A percentile compares a stretch with the other conserved stretches of the same genome.
phyloP scores from a whole-genome alignment of 129 eudicot species.

The Chrysanthemum lavandulifolium region DNA sequence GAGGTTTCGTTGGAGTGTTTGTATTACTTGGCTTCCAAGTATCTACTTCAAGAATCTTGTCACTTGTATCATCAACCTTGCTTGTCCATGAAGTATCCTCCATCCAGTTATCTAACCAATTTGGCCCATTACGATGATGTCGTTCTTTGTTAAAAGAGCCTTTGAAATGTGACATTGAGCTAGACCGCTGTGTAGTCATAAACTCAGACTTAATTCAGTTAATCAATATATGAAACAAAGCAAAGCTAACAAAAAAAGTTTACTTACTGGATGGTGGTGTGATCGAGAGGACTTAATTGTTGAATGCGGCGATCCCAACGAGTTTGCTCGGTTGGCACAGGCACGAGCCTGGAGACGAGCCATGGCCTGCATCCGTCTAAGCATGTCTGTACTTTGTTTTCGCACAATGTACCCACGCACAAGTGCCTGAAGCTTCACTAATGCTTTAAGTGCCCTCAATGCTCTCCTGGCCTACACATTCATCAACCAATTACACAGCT shows the following conservation, averaged over 20 bases:
- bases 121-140: slow-evolving; percentile 25
- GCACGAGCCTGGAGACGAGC: slow-evolving; percentile 94
- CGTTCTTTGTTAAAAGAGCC: slow-evolving; percentile 27
- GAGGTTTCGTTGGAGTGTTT: slow-evolving; percentile 42
- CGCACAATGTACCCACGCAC: slow-evolving; percentile 94
- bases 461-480: slow-evolving; percentile 84
- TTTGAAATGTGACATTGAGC: slow-evolving; percentile 41
- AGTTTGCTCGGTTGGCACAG: slow-evolving; percentile 51
- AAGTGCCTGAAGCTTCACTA: slow-evolving; percentile 94
- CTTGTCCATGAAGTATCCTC: slow-evolving; percentile 57
- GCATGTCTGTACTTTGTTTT: slow-evolving; percentile 93
- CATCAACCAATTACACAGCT: slow-evolving; percentile 5
- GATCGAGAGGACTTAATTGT: slow-evolving; percentile 49
- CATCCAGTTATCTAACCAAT: slow-evolving; percentile 71
- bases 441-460: slow-evolving; percentile 75
- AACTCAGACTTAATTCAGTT: background rate
- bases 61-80: slow-evolving; percentile 55
- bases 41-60: slow-evolving; percentile 89
- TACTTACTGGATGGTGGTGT: slow-evolving; percentile 51
- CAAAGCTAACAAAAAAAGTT: background rate
- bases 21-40: slow-evolving; percentile 62
- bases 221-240: background rate
- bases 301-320: slow-evolving; percentile 50
- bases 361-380: slow-evolving; percentile 94
- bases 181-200: slow-evolving; percentile 43